Conservation (phyloP, 306 rosid genomes). For the Cicer bijugum region DNA sequence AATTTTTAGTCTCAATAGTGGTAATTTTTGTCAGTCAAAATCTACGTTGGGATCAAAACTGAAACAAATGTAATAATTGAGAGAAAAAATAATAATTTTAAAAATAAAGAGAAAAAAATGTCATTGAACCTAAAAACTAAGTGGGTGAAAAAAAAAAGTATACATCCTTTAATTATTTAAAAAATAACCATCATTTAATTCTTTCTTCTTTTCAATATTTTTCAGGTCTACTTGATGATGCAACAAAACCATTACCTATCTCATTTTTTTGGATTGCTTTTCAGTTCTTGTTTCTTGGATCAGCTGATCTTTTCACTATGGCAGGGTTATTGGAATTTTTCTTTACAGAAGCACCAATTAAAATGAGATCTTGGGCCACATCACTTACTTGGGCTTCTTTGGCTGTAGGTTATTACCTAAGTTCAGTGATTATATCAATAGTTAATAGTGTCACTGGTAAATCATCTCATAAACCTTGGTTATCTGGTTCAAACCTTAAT, state of each 20-base stretch:
- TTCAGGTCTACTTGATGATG: constrained; percentile 51
- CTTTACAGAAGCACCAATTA: constrained; percentile 88
- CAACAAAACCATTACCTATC: constrained; percentile 64
- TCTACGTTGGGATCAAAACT: too few species aligned
- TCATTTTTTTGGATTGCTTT: constrained; percentile 86
- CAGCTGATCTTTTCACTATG: constrained; percentile 93
- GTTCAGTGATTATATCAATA: constrained; percentile 75
- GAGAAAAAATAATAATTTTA: too few species aligned
- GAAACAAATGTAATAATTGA: too few species aligned
- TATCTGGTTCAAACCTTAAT: constrained; percentile 70
- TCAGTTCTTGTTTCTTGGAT: constrained; percentile 85
- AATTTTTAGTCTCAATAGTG: too few species aligned
- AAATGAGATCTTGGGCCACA: constrained; percentile 92
- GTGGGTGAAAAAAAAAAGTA: too few species aligned
- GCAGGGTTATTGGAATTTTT: constrained; percentile 89
- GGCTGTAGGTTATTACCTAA: constrained; percentile 85
- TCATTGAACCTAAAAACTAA: too few species aligned
- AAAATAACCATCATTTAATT: too few species aligned
- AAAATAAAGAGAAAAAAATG: too few species aligned
- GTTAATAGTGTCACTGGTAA: constrained; percentile 69
- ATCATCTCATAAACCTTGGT: constrained; percentile 64
- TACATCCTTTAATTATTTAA: too few species aligned
- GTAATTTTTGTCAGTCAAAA: too few species aligned
- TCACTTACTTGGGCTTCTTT: constrained; percentile 85
- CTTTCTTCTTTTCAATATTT: too few species aligned